phyloP scores from a whole-genome alignment of 2,329 filamentous ascomycete species.

The Aspergillus unguis region DNA sequence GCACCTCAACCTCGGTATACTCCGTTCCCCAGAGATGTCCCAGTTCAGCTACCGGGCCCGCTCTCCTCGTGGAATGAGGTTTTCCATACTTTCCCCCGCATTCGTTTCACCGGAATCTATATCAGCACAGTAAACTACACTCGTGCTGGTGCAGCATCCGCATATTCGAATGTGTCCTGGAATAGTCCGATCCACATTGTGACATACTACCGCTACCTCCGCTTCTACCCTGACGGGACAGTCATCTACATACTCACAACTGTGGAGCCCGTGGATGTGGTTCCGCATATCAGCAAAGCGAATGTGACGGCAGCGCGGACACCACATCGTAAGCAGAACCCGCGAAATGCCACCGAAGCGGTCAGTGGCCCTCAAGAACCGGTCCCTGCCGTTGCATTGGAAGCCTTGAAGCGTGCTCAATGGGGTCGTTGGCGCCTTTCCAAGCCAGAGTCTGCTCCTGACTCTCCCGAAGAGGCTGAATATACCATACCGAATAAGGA shows the following conservation, averaged over 20 bases:
- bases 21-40: constrained; percentile 29
- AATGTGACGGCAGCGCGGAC: constrained; percentile 50
- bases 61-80: constrained; percentile 60
- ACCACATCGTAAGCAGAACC: constrained; percentile 30
- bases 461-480: constrained; percentile 17
- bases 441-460: constrained; percentile 40
- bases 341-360: constrained; percentile 43
- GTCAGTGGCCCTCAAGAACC: constrained; percentile 31
- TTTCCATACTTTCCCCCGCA: constrained; percentile 76
- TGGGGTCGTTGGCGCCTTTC: constrained; percentile 65
- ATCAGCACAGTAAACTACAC: constrained; percentile 96
- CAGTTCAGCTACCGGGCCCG: constrained; percentile 33
- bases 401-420: constrained; percentile 66
- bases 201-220: constrained; percentile 95
- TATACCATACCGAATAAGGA: constrained; percentile 18
- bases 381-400: constrained; percentile 39
- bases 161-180: constrained; percentile 69
- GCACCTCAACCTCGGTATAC: constrained; percentile 31
- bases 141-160: constrained; percentile 70
- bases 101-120: constrained; percentile 94
- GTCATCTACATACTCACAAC: constrained; percentile 78
- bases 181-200: constrained; percentile 84
- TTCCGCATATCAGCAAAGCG: constrained; percentile 75
- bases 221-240: constrained; percentile 88
- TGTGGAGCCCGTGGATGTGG: constrained; percentile 77